phyloP scores from a whole-genome alignment of 306 rosid genomes.

The Aeschynomene evenia region DNA sequence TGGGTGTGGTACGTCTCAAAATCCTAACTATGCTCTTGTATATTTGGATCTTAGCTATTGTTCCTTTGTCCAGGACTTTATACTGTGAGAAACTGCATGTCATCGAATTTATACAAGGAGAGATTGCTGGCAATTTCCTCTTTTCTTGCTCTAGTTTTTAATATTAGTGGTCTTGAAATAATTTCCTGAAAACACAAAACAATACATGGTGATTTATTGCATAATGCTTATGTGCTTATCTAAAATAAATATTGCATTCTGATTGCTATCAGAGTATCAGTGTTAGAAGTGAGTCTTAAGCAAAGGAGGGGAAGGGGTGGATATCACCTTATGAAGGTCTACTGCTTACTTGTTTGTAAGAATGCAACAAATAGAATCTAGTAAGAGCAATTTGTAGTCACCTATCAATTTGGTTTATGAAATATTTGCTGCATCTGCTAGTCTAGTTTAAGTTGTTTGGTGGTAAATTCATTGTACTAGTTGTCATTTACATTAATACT shows the following conservation, averaged over 20 bases:
- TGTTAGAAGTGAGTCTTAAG: too few relatives aligned
- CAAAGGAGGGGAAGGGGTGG: too few relatives aligned
- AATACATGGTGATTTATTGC: not conserved
- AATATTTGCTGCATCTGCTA: not conserved
- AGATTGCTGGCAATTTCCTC: not conserved
- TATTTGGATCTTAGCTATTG: not conserved
- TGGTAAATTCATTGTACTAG: conserved; percentile 6
- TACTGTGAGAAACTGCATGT: not conserved
- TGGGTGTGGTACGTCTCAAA: conserved; percentile 57
- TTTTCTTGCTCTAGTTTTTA: not conserved
- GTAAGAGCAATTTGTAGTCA: not conserved
- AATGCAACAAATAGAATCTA: not conserved
- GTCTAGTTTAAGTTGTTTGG: conserved; percentile 18
- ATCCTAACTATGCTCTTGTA: not conserved
- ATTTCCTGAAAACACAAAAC: not conserved
- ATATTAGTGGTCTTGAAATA: not conserved
- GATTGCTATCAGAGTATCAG: not conserved
- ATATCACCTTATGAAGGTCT: not conserved
- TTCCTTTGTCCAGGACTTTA: not conserved
- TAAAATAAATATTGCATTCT: not conserved
- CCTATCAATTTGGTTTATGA: conserved; percentile 4
- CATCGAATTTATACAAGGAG: conserved; percentile 7
- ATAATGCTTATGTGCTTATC: not conserved
- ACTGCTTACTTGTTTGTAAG: not conserved
- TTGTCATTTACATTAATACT: not conserved